These are phyloP conservation scores for Kockiozyma suomiensis DNA, from an alignment of 805 yeast species.

Conservation along the genomic window DNA sequence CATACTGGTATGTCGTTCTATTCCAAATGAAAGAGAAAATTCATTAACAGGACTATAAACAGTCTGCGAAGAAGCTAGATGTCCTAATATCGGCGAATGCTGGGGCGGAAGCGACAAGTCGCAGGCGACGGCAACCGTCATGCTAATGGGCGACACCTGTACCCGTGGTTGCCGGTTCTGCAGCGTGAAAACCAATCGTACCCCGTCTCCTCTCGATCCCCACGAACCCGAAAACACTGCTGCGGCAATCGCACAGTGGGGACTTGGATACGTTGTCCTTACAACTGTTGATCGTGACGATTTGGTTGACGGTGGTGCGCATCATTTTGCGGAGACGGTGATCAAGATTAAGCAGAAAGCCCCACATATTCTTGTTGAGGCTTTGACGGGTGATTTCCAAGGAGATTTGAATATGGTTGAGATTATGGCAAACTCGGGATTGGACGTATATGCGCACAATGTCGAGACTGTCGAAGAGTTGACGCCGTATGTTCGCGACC, in stretches of 20 bases:
- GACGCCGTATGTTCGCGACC: constrained; percentile 93
- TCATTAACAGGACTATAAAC: background rate
- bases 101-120: constrained; percentile 95
- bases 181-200: constrained; percentile 89
- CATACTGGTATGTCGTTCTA: constrained; percentile 55
- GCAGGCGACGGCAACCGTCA: constrained; percentile 95
- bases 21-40: background rate
- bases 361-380: constrained; percentile 89
- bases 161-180: constrained; percentile 99
- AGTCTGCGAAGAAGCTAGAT: constrained; percentile 97
- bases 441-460: constrained; percentile 97
- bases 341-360: constrained; percentile 79
- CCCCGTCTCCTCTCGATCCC: constrained; percentile 89
- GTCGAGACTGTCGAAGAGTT: constrained; percentile 93
- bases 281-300: constrained; percentile 99
- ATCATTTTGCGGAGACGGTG: constrained; percentile 88
- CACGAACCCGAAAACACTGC: constrained; percentile 98
- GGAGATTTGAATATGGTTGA: constrained; percentile 84
- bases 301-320: constrained; percentile 87
- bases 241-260: constrained; percentile 96
- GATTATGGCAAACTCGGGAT: constrained; percentile 77
- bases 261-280: constrained; percentile 93
- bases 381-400: constrained; percentile 90
- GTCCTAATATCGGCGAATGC: constrained; percentile 99
- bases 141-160: constrained; percentile 98